A percentile compares a stretch with the other conserved stretches of the same genome.
phyloP scores from a whole-genome alignment of 805 yeast species.

The Hanseniaspora mollemarum region DNA sequence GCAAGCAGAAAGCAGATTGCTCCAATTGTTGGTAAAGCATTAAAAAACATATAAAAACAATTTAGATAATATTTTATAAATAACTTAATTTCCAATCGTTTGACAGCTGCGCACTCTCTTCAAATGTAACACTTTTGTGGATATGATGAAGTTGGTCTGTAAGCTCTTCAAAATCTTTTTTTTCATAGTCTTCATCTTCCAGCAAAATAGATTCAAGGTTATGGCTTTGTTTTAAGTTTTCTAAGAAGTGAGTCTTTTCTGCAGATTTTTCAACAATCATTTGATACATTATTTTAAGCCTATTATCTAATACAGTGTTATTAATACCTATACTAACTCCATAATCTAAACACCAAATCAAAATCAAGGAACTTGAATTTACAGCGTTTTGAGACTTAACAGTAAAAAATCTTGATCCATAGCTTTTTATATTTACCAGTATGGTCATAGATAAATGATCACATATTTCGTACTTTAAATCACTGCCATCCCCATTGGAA shows the following conservation, averaged over 20 bases:
- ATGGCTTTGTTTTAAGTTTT: background rate
- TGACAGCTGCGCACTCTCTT: background rate
- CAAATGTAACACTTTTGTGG: conserved; percentile 16
- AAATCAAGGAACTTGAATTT: too few species aligned
- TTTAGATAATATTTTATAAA: conserved; percentile 7
- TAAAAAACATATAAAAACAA: conserved; percentile 3
- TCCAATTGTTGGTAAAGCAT: conserved; percentile 37
- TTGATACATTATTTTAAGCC: conserved; percentile 5
- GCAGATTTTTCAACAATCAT: background rate
- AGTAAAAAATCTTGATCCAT: conserved; percentile 9
- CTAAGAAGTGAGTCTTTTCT: background rate
- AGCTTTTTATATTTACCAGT: background rate
- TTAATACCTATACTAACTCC: conserved; percentile 5
- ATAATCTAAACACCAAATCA: conserved; percentile 11
- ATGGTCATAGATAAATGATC: background rate
- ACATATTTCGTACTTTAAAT: background rate
- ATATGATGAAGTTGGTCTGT: conserved; percentile 19
- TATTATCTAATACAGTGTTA: background rate
- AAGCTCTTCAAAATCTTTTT: conserved; percentile 22
- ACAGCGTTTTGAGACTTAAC: background rate
- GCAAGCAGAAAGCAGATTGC: conserved; percentile 84
- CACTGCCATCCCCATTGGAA: background rate
- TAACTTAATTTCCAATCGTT: conserved; percentile 24
- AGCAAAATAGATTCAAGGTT: conserved; percentile 11
- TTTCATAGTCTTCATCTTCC: conserved; percentile 21